These are phyloP conservation scores for Nitzschia sp. DNA, from an alignment of 108 stramenopile species.

Conservation along the genomic window DNA sequence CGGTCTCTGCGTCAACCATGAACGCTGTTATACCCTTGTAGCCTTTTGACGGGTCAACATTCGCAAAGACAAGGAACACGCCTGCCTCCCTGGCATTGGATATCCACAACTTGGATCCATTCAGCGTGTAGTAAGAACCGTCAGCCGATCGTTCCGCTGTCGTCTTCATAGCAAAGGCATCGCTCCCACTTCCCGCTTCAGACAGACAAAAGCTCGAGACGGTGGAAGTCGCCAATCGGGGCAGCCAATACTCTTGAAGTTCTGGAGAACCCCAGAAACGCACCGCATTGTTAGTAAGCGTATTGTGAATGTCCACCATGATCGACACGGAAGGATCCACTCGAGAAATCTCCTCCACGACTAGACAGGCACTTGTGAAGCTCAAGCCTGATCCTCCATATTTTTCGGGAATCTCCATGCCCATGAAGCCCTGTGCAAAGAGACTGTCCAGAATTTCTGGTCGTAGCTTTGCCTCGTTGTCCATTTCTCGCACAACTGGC, in stretches of 20 bases:
- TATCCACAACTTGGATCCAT: constrained; percentile 95
- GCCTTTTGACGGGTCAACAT: constrained; percentile 76
- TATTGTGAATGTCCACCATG: constrained; percentile 95
- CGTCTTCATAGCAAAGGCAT: constrained; percentile 95
- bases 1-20: constrained; percentile 83
- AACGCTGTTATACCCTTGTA: constrained; percentile 97
- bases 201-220: constrained; percentile 92
- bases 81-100: constrained; percentile 90
- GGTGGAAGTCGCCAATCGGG: constrained; percentile 78
- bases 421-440: constrained; percentile 93
- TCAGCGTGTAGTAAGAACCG: constrained; percentile 81
- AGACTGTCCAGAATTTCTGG: constrained; percentile 69
- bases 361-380: constrained; percentile 90
- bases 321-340: constrained; percentile 92
- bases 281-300: constrained; percentile 93
- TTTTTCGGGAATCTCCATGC: constrained; percentile 85
- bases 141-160: constrained; percentile 65
- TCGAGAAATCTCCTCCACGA: constrained; percentile 91
- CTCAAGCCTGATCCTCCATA: constrained; percentile 82
- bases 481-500: constrained; percentile 91
- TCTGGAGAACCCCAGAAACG: constrained; percentile 87
- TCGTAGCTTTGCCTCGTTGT: constrained; percentile 64
- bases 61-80: constrained; percentile 93
- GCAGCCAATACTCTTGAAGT: constrained; percentile 82
- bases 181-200: constrained; percentile 88